Conservation (phyloP, 345 rosid genomes). For the Populus ilicifolia region DNA sequence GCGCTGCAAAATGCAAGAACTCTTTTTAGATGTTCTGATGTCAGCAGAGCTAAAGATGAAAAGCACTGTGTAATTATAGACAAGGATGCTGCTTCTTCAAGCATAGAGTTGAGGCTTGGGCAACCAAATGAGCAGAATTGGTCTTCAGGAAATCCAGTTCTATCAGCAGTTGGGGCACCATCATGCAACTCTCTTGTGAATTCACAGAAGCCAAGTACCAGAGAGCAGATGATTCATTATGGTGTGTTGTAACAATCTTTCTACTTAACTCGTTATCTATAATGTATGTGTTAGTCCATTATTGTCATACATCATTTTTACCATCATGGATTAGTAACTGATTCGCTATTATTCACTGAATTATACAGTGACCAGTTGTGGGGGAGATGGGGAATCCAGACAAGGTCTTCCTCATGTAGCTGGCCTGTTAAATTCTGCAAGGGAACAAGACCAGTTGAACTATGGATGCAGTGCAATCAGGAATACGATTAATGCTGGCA, state of each 20-base stretch:
- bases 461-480: conserved; percentile 11
- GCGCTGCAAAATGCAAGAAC: conserved; percentile 19
- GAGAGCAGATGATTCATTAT: conserved; percentile 29
- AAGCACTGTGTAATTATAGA: conserved; percentile 18
- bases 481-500: conserved; percentile 1
- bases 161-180: conserved; percentile 19
- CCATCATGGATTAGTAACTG: conserved; percentile 9
- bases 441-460: conserved; percentile 25
- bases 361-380: conserved; percentile 30
- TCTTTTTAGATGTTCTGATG: conserved; percentile 8
- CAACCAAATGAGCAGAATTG: conserved; percentile 42
- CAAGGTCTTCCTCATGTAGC: conserved; percentile 16
- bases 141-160: conserved; percentile 25
- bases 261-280: conserved; percentile 8
- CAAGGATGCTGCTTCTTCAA: conserved; percentile 33
- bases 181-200: conserved; percentile 10
- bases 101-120: conserved; percentile 50
- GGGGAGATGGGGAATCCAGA: conserved; percentile 28
- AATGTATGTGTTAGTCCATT: conserved; percentile 1
- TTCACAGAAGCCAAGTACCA: conserved; percentile 23
- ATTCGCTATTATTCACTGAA: conserved; percentile 20
- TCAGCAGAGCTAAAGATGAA: conserved; percentile 17
- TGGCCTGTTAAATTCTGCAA: conserved; percentile 21
- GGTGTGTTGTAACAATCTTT: conserved; percentile 31
- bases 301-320: conserved; percentile 1